Evolutionary conservation across 768 basidiomycete species (phyloP), one percentile per base, ranked within the genome.

Genomic region (Agaricus bisporus): DNA sequence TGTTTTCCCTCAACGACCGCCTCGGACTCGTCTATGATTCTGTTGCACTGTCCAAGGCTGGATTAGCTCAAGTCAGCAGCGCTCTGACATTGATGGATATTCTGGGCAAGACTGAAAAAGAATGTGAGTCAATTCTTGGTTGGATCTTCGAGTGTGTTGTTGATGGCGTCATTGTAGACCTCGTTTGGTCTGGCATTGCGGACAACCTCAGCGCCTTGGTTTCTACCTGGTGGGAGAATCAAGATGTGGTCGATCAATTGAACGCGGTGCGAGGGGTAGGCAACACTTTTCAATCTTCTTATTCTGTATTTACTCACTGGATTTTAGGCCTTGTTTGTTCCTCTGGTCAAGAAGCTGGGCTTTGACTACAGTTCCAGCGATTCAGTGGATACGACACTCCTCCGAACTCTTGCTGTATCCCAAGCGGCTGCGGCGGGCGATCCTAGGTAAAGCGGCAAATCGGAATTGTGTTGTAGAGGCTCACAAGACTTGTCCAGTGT

Each of bases 1-100:
- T 78, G 7, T 92, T 95, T 71, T 77, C 85, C 1, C 71, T 92
- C 56, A 84, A 90, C 53, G 95, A 99, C 64, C 81, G 91, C 20
- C 85, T 98, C 60, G 95, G 95, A 15, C 75, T 99, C 25, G 82
- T 95, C 18, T 80, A 86, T 46, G 97, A 98, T 61, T 77, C 86
- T 0, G 76, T 88, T 62, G 86, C 86, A 1, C 78, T 98, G 28
- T 80, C 91, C 46, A 82, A 85, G 63, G 88, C 92, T 17, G 94
- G 94, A 3, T 80, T 89, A 61, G 73, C 83, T 45, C 77, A 83
- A 55, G 76, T 91, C 32, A 91, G 90, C 61, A 85, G 83, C 56
- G 81, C 86, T 1, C 74, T 99, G 60, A 81, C 79, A 20, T 74
- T 98, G 42, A 73, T 93, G 42, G 73, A 86, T 47, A 75, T 78